Percentiles rank a stretch among this genome's conserved stretches.
Conservation (phyloP, 164 flowering plant species). For the Aristolochia californica region DNA sequence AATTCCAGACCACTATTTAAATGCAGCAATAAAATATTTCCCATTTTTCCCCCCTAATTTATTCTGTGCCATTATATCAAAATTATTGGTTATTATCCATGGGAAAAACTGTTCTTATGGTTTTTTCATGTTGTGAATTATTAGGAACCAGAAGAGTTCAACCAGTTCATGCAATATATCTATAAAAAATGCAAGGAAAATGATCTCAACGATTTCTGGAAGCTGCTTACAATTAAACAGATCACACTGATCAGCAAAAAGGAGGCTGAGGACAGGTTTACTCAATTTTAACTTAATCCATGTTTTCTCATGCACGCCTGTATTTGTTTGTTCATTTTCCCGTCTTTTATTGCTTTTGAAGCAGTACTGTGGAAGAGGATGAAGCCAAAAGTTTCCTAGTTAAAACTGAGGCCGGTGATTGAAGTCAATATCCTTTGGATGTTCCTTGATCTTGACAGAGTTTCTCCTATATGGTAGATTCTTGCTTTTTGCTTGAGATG, state of each 20-base stretch:
- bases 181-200: slow-evolving; percentile 35
- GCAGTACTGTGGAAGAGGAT: slow-evolving; percentile 58
- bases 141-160: slow-evolving; percentile 76
- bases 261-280: slow-evolving; percentile 78
- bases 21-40: too few relatives aligned
- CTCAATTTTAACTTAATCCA: background rate
- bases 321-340: background rate
- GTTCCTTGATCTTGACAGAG: too few relatives aligned
- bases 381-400: slow-evolving; percentile 31
- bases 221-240: slow-evolving; percentile 37
- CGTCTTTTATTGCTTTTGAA: slow-evolving; percentile 1
- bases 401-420: slow-evolving; percentile 12
- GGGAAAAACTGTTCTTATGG: too few relatives aligned
- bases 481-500: too few relatives aligned
- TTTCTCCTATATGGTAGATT: too few relatives aligned
- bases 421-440: background rate
- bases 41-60: too few relatives aligned
- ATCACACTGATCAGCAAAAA: slow-evolving; percentile 50
- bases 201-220: slow-evolving; percentile 30
- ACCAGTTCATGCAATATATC: slow-evolving; percentile 49
- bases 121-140: too few relatives aligned
- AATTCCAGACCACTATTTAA: too few relatives aligned
- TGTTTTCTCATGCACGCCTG: background rate
- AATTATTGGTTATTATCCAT: background rate
- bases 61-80: too few relatives aligned